A percentile compares a stretch with the other conserved stretches of the same genome.
Evolutionary conservation across 2,329 filamentous ascomycete genomes (phyloP).

Genomic region (Penicillium sp.): DNA sequence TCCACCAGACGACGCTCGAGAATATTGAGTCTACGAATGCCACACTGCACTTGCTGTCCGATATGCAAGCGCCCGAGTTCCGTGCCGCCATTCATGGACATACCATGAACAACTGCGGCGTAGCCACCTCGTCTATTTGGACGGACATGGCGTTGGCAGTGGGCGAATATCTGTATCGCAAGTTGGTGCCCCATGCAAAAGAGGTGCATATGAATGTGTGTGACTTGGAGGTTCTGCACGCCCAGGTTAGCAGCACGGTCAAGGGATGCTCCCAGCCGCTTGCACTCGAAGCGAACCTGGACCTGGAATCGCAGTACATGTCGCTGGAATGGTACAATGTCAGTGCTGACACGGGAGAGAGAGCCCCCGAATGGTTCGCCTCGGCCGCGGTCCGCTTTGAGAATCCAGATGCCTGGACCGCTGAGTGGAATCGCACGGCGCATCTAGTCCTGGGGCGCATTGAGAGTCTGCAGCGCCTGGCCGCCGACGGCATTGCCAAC

Average conservation of each 20-base stretch:
- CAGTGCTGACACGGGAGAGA: not conserved
- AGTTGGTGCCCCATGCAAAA: constrained; percentile 17
- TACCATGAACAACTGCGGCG: not conserved
- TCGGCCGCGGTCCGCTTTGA: constrained; percentile 17
- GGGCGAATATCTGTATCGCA: constrained; percentile 28
- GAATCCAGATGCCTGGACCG: constrained; percentile 18
- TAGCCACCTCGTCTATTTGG: constrained; percentile 25
- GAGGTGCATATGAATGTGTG: constrained; percentile 42
- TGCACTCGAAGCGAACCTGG: not conserved
- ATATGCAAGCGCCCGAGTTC: not conserved
- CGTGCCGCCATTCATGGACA: not conserved
- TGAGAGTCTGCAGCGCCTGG: constrained; percentile 28
- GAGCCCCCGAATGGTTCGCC: constrained; percentile 14
- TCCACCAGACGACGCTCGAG: too few species aligned
- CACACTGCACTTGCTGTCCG: not conserved
- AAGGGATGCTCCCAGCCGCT: not conserved
- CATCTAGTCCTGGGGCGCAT: constrained; percentile 29
- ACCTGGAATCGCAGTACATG: not conserved
- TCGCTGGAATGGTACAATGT: not conserved
- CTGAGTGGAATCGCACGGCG: constrained; percentile 24
- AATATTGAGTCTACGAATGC: not conserved
- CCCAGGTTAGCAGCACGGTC: constrained; percentile 54
- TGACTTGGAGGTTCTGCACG: constrained; percentile 54
- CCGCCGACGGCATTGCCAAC: constrained; percentile 29
- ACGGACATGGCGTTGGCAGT: constrained; percentile 35